A percentile compares a stretch with the other conserved stretches of the same genome.
These are phyloP conservation scores for Plasmodium chabaudi DNA, from an alignment of 169 alveolate genomes.

Conservation along the genomic window DNA sequence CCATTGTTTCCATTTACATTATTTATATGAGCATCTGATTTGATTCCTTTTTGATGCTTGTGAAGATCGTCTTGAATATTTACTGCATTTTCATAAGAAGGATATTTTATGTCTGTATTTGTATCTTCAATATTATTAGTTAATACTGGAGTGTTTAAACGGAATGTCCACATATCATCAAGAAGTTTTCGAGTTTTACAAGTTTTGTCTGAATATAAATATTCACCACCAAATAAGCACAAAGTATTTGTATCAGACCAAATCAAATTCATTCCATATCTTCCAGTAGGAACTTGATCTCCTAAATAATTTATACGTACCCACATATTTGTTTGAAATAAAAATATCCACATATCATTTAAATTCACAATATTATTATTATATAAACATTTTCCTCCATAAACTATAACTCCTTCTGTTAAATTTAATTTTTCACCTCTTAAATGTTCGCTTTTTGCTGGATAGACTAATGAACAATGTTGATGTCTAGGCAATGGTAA, in stretches of 20 bases:
- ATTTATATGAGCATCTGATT: not conserved
- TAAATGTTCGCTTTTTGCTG: constrained; percentile 88
- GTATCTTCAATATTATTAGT: not conserved
- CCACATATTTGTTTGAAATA: constrained; percentile 87
- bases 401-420: constrained; percentile 73
- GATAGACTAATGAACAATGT: constrained; percentile 89
- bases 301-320: constrained; percentile 86
- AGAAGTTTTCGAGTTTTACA: constrained; percentile 82
- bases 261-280: constrained; percentile 89
- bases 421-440: constrained; percentile 76
- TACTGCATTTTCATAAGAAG: too few species aligned
- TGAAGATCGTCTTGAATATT: too few species aligned
- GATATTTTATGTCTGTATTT: not conserved
- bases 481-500: constrained; percentile 90
- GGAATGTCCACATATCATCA: constrained; percentile 90
- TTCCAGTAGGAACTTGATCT: constrained; percentile 87
- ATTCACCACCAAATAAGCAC: constrained; percentile 92
- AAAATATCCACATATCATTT: constrained; percentile 92
- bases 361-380: constrained; percentile 83
- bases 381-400: constrained; percentile 79
- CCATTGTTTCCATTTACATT: not conserved
- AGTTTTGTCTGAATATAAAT: constrained; percentile 78
- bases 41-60: too few species aligned
- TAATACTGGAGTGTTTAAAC: constrained; percentile 5
- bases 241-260: constrained; percentile 91